Conservation (phyloP, 2,329 filamentous ascomycete genomes). For the Cercospora citrullina region DNA sequence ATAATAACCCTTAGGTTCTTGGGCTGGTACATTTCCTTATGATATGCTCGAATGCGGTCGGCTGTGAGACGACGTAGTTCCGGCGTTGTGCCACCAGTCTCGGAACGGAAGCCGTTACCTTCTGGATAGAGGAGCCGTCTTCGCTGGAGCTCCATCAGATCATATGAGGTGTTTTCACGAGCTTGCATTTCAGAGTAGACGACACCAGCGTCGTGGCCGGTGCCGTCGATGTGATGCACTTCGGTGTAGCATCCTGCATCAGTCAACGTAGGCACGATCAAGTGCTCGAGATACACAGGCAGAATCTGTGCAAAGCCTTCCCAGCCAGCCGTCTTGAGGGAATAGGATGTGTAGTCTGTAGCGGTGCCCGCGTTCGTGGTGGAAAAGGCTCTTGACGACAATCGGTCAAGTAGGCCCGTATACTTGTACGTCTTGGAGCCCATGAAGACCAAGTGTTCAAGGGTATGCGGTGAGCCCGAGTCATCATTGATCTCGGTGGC, state of each 20-base stretch:
- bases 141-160: conserved; percentile 84
- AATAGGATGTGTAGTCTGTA: conserved; percentile 95
- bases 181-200: conserved; percentile 99
- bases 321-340: conserved; percentile 92
- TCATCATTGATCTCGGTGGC: conserved; percentile 98
- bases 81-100: conserved; percentile 97
- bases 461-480: conserved; percentile 72
- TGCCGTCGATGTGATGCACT: conserved; percentile 91
- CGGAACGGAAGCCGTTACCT: conserved; percentile 89
- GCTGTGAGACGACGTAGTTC: conserved; percentile 81
- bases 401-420: conserved; percentile 91
- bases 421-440: conserved; percentile 91
- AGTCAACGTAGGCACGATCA: conserved; percentile 86
- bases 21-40: conserved; percentile 96
- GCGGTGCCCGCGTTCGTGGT: conserved; percentile 96
- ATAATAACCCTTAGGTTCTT: conserved; percentile 90
- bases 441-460: conserved; percentile 57
- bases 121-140: conserved; percentile 82
- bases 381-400: conserved; percentile 90
- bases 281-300: conserved; percentile 91
- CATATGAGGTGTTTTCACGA: conserved; percentile 77
- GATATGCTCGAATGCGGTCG: conserved; percentile 90
- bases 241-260: conserved; percentile 93
- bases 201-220: conserved; percentile 81
- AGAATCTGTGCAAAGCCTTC: conserved; percentile 93